These are phyloP conservation scores for Tricholoma sp. DNA, from an alignment of 768 basidiomycete genomes.

Conservation along the genomic window DNA sequence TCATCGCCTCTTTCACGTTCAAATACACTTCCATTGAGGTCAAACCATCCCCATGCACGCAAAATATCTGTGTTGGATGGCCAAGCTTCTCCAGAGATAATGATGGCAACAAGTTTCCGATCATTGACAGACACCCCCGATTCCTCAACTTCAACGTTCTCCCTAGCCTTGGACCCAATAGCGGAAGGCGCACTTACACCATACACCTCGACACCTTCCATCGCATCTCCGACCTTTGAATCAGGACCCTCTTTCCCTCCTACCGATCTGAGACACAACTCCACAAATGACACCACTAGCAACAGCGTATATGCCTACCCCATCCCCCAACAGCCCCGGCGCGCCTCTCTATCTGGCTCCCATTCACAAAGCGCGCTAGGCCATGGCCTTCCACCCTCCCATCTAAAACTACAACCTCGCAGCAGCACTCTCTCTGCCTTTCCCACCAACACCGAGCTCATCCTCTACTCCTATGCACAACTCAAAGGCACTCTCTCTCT, in stretches of 20 bases:
- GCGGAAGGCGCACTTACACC: slow-evolving; percentile 30
- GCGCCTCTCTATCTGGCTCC: slow-evolving; percentile 1
- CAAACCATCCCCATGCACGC: slow-evolving; percentile 72
- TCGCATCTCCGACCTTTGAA: slow-evolving; percentile 33
- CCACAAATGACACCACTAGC: slow-evolving; percentile 20
- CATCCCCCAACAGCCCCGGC: slow-evolving; percentile 25
- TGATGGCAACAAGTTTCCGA: slow-evolving; percentile 22
- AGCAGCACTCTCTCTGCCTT: slow-evolving; percentile 42
- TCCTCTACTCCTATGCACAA: slow-evolving; percentile 84
- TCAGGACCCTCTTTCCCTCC: slow-evolving; percentile 24
- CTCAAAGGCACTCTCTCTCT: slow-evolving; percentile 65
- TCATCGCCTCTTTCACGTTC: slow-evolving; percentile 47
- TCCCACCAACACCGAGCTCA: slow-evolving; percentile 55
- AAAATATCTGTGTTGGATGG: slow-evolving; percentile 67
- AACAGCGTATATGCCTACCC: slow-evolving; percentile 31
- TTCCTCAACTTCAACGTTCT: slow-evolving; percentile 44
- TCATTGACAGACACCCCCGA: slow-evolving; percentile 27
- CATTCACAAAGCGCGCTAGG: slow-evolving; percentile 44
- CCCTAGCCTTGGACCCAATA: slow-evolving; percentile 44
- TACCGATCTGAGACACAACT: slow-evolving; percentile 13
- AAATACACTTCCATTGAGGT: slow-evolving; percentile 44
- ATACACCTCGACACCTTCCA: slow-evolving; percentile 30
- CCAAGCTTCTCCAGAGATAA: slow-evolving; percentile 28
- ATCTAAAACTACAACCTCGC: slow-evolving; percentile 23
- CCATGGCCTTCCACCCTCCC: slow-evolving; percentile 39